Conservation (phyloP, 345 rosid species). For the Bruguiera parviflora region DNA sequence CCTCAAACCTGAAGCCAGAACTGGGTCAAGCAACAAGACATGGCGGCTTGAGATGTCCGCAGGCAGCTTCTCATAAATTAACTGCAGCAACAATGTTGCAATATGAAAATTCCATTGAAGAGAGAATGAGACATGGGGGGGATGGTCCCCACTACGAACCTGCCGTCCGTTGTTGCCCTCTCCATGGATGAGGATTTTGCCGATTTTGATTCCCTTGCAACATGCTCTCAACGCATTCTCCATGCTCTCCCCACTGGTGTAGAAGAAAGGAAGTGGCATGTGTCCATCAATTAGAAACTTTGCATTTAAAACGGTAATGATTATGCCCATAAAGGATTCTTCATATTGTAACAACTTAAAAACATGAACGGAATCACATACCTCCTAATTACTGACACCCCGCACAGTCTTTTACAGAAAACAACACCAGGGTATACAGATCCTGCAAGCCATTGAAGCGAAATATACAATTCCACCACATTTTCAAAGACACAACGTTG, state of each 20-base stretch:
- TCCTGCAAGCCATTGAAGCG: slow-evolving; percentile 40
- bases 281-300: not conserved
- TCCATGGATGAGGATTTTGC: slow-evolving; percentile 82
- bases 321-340: not conserved
- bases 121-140: not conserved
- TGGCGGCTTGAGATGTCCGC: slow-evolving; percentile 79
- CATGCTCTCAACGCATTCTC: slow-evolving; percentile 93
- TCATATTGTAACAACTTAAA: not conserved
- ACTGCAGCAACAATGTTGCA: slow-evolving; percentile 40
- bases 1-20: slow-evolving; percentile 81
- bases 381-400: slow-evolving; percentile 89
- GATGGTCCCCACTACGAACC: slow-evolving; percentile 37
- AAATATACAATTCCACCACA: not conserved
- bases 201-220: slow-evolving; percentile 87
- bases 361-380: slow-evolving; percentile 6
- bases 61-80: slow-evolving; percentile 89
- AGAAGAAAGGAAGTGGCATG: not conserved
- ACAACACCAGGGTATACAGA: slow-evolving; percentile 82
- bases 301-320: not conserved
- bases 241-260: slow-evolving; percentile 88
- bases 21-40: slow-evolving; percentile 80
- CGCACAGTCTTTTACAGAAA: slow-evolving; percentile 77
- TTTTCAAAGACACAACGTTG: not conserved
- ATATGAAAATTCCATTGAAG: not conserved
- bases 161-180: slow-evolving; percentile 69